Conservation (phyloP, 1,284 basidiomycete genomes). For the Rhodotorula sp. region DNA sequence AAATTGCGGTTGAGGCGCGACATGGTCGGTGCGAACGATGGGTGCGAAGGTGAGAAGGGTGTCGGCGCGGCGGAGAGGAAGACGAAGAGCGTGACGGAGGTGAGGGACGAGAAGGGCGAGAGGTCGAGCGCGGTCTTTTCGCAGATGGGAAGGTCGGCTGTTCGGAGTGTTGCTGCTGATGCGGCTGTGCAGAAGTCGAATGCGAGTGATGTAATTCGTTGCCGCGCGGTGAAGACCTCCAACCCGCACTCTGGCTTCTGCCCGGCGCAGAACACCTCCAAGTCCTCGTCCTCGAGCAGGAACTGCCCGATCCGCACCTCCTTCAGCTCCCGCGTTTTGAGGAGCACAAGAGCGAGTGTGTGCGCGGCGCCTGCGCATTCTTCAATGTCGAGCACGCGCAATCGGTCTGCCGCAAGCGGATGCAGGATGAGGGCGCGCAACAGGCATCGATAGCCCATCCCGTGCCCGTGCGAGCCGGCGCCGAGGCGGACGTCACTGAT, state of each 20-base stretch:
- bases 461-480: slow-evolving; percentile 17
- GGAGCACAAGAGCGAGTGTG: slow-evolving; percentile 17
- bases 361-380: slow-evolving; percentile 11
- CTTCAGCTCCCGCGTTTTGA: neutral
- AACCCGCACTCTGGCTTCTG: neutral
- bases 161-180: neutral
- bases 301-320: slow-evolving; percentile 17
- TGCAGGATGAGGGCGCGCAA: neutral
- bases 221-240: neutral
- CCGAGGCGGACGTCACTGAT: slow-evolving; percentile 7
- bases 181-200: slow-evolving; percentile 2
- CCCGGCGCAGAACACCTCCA: neutral
- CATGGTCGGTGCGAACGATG: neutral
- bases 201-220: slow-evolving; percentile 3
- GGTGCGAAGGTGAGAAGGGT: neutral
- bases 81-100: slow-evolving; percentile 9
- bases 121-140: slow-evolving; percentile 8
- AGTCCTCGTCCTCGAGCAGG: slow-evolving; percentile 15
- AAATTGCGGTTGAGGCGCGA: slow-evolving; percentile 13
- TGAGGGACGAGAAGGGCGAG: neutral
- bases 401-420: neutral
- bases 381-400: slow-evolving; percentile 1
- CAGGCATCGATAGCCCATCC: slow-evolving; percentile 7
- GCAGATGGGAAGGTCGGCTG: slow-evolving; percentile 7
- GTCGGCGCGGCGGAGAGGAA: neutral